These are phyloP conservation scores for Sphagnurus paluster DNA, from an alignment of 1,284 basidiomycete species.

Conservation along the genomic window DNA sequence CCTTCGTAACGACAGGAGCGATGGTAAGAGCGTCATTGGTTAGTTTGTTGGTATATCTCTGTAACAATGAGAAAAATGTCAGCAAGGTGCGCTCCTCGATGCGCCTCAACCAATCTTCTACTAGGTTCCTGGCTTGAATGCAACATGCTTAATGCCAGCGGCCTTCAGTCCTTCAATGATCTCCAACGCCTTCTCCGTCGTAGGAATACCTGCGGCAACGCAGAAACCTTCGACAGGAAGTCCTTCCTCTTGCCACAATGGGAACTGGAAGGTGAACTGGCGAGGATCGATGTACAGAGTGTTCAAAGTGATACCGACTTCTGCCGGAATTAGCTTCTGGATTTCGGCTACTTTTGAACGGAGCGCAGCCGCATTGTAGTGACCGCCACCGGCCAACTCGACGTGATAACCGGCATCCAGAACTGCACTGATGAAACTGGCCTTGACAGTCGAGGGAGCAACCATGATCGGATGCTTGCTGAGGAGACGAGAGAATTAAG, in stretches of 20 bases:
- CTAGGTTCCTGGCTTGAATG: slow-evolving; percentile 97
- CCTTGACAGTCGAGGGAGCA: slow-evolving; percentile 90
- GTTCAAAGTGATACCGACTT: slow-evolving; percentile 93
- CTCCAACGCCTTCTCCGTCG: slow-evolving; percentile 90
- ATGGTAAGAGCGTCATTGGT: too few species aligned
- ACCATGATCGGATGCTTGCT: slow-evolving; percentile 99
- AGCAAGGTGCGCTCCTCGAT: slow-evolving; percentile 96
- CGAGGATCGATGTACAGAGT: slow-evolving; percentile 98
- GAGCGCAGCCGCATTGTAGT: slow-evolving; percentile 89
- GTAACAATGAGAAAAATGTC: too few species aligned
- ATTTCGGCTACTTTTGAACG: slow-evolving; percentile 91
- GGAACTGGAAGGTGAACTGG: slow-evolving; percentile 96
- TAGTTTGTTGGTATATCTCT: too few species aligned
- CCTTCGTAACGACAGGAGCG: too few species aligned
- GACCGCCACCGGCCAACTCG: slow-evolving; percentile 96
- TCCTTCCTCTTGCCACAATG: slow-evolving; percentile 97
- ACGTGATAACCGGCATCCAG: slow-evolving; percentile 95
- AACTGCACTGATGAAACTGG: slow-evolving; percentile 89
- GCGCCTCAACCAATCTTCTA: slow-evolving; percentile 95
- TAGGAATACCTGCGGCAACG: slow-evolving; percentile 94
- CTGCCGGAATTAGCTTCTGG: slow-evolving; percentile 77
- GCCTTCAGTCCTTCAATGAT: slow-evolving; percentile 79
- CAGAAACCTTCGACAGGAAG: slow-evolving; percentile 97
- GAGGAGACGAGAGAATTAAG: slow-evolving; percentile 93
- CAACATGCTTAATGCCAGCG: slow-evolving; percentile 91